phyloP scores from a whole-genome alignment of 2,329 filamentous ascomycete genomes.

The Penicillium sp. region DNA sequence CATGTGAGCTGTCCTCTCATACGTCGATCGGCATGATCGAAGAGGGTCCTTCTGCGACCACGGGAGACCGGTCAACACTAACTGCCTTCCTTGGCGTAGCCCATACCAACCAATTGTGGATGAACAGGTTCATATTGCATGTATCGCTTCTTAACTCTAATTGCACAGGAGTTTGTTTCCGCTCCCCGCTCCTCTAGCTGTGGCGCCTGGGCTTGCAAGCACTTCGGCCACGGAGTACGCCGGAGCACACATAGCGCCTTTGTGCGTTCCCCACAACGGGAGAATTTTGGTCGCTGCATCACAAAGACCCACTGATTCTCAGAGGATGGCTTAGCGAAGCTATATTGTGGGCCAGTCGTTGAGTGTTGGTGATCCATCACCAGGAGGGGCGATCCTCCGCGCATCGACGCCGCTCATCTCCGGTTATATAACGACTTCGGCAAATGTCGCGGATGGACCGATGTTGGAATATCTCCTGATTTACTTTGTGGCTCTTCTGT shows the following conservation, averaged over 20 bases:
- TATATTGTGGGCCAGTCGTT: neutral
- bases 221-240: neutral
- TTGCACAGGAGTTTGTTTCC: neutral
- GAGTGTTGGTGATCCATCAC: neutral
- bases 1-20: slow-evolving; percentile 2
- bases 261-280: neutral
- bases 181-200: neutral
- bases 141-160: neutral
- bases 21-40: slow-evolving; percentile 14
- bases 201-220: neutral
- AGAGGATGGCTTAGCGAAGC: neutral
- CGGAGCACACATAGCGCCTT: neutral
- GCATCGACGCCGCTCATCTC: neutral
- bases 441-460: neutral
- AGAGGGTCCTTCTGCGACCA: slow-evolving; percentile 2
- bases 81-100: neutral
- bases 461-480: neutral
- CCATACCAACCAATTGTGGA: neutral
- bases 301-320: neutral
- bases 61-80: neutral
- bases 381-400: neutral
- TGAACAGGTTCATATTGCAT: neutral
- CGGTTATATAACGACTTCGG: neutral
- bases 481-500: neutral
- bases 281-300: neutral